Evolutionary conservation across 139 green algal genomes (phyloP), one percentile per base, ranked within the genome.

Genomic region (Spirogloea muscicola): DNA sequence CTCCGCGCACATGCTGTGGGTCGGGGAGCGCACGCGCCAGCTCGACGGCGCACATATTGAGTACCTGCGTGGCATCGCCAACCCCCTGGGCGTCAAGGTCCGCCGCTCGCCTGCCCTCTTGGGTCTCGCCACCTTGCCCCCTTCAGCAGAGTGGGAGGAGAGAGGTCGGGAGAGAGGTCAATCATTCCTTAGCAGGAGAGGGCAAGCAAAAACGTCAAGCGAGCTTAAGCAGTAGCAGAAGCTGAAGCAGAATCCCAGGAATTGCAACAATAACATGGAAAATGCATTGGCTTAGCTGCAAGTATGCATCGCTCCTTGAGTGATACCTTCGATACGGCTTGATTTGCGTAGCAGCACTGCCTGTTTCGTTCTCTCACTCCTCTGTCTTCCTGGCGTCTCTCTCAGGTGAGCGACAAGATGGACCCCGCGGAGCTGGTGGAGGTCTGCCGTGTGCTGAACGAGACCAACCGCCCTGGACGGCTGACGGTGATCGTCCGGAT

Each of bases 1-100:
- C 88, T 92, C 83, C 41, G 92, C 93, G 5, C 94, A 99, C 89
- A 95, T 97, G 79, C 80, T 99, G 77, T 99, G 94, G 94, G 93
- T 88, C 74, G 94, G 94, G 13, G 94, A 99, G 89, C 89, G 95
- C 70, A 99, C 95, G 1, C 86, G 95, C 10, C 93, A 99, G 87
- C 89, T 98, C 58, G 94, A 99, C 85, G 88, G 89, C 58, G 91
- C 93, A 2, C 95, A 99, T 85, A 81, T 99, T 33, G 95, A 98
- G 84, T 98, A 92, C 86, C 74, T 98, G 82, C 84, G 91, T 36
- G 95, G 95, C 76, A 86, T 99, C 25, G 84, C 82, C 68, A 98
- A 98, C 86, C 93, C 93, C 58, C 89, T 98, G 37, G 93, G 93
- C 46, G 90, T 98, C 71, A 96, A 96, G 84, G 63, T 81, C 18